These are phyloP conservation scores for Pseudogymnoascus sp. DNA, from an alignment of 2,329 filamentous ascomycete genomes.

Conservation along the genomic window DNA sequence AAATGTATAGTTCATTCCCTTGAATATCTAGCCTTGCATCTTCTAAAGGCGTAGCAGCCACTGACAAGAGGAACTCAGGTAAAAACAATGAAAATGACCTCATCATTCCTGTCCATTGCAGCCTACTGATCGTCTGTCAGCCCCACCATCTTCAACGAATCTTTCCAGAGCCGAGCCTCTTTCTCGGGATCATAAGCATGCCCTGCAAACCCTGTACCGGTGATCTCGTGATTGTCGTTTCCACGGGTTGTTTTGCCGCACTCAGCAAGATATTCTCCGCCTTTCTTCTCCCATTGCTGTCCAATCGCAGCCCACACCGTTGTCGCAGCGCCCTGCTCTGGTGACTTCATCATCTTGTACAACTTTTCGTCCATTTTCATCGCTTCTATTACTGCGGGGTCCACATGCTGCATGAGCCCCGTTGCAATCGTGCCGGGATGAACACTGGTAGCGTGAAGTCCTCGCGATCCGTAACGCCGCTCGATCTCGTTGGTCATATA, in stretches of 20 bases:
- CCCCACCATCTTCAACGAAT: slow-evolving; percentile 29
- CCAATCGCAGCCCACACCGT: slow-evolving; percentile 32
- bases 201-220: slow-evolving; percentile 20
- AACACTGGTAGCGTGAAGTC: slow-evolving; percentile 35
- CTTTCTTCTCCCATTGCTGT: slow-evolving; percentile 31
- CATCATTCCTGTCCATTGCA: slow-evolving; percentile 15
- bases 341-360: slow-evolving; percentile 27
- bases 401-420: slow-evolving; percentile 27
- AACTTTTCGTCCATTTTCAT: slow-evolving; percentile 22
- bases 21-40: background rate
- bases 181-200: slow-evolving; percentile 32
- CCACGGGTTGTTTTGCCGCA: slow-evolving; percentile 30
- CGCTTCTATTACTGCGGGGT: slow-evolving; percentile 38
- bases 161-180: slow-evolving; percentile 35
- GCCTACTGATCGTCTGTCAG: slow-evolving; percentile 16
- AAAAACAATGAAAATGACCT: background rate
- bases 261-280: slow-evolving; percentile 39
- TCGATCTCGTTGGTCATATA: slow-evolving; percentile 41
- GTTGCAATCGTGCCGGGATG: slow-evolving; percentile 34
- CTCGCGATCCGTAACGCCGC: slow-evolving; percentile 33
- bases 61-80: background rate
- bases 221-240: slow-evolving; percentile 19
- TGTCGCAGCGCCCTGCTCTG: slow-evolving; percentile 33
- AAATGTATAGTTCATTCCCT: background rate
- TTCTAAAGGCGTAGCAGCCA: background rate